Evolutionary conservation across 306 rosid species (phyloP).

Genomic region (Pyrus communis): DNA sequence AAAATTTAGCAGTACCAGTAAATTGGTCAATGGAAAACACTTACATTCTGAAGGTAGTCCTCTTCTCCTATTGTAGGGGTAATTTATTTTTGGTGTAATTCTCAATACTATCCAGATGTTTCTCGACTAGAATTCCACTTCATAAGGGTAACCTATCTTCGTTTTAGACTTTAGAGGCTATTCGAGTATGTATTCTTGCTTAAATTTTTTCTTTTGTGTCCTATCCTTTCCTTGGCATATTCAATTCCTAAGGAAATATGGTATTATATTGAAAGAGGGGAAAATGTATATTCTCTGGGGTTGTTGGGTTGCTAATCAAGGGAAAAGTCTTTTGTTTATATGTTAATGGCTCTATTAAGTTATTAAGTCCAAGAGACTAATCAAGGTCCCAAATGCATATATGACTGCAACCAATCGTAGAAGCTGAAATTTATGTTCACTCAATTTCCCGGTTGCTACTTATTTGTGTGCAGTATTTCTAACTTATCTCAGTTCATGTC

Average conservation of each 20-base stretch:
- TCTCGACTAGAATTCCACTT: neutral
- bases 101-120: neutral
- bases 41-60: conserved; percentile 29
- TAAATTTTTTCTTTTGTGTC: neutral
- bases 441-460: neutral
- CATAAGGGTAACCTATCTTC: neutral
- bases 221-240: neutral
- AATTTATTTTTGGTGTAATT: conserved; percentile 1
- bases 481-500: conserved; percentile 4
- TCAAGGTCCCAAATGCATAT: neutral
- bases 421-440: conserved; percentile 1
- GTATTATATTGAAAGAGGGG: neutral
- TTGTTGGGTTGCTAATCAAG: neutral
- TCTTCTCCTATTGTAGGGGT: conserved; percentile 3
- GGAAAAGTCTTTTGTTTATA: neutral
- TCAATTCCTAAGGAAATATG: neutral
- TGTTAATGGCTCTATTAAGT: neutral
- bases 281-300: neutral
- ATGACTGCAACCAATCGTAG: neutral
- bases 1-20: conserved; percentile 29
- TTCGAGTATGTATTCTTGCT: neutral
- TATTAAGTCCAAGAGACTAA: neutral
- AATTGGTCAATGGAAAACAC: conserved; percentile 22
- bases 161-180: conserved; percentile 12
- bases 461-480: neutral